Percentiles rank a stretch among this genome's conserved stretches.
Conservation (phyloP, 257 asterid genomes). For the Jasminum sambac region DNA sequence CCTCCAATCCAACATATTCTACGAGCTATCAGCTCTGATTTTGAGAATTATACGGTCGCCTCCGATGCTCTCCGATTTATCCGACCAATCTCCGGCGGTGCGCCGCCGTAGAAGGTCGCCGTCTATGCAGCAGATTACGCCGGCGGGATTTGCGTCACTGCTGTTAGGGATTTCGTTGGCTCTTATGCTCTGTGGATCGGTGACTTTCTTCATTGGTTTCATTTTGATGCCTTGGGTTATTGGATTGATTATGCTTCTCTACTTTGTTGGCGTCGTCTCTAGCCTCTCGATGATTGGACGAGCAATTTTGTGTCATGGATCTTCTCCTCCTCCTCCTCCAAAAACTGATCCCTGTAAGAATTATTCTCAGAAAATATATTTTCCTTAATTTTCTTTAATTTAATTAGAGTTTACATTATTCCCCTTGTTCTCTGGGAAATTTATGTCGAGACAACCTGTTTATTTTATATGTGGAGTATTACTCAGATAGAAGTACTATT, state of each 20-base stretch:
- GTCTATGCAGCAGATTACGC: constrained; percentile 58
- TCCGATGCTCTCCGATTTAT: constrained; percentile 28
- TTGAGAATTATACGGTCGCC: constrained; percentile 37
- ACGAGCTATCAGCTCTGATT: constrained; percentile 44
- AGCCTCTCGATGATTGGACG: constrained; percentile 79
- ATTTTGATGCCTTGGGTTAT: constrained; percentile 96
- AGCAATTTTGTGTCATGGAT: constrained; percentile 45
- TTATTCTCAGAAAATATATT: constrained; percentile 5
- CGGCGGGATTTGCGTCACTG: constrained; percentile 76
- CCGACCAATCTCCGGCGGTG: constrained; percentile 22
- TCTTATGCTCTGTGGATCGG: constrained; percentile 84
- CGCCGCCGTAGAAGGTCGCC: constrained; percentile 21
- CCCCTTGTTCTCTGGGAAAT: too few species aligned
- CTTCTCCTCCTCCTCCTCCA: constrained; percentile 44
- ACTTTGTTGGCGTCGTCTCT: constrained; percentile 77
- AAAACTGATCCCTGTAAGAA: constrained; percentile 59
- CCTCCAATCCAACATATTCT: constrained; percentile 36
- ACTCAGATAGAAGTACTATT: too few species aligned
- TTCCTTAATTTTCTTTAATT: background rate
- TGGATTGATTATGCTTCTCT: constrained; percentile 66
- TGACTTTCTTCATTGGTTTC: constrained; percentile 86
- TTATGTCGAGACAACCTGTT: too few species aligned
- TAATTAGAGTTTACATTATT: background rate
- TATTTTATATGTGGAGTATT: too few species aligned
- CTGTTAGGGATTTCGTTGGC: constrained; percentile 72